Evolutionary conservation across 2,329 filamentous ascomycete species (phyloP).

Genomic region (Neofusicoccum ribis): DNA sequence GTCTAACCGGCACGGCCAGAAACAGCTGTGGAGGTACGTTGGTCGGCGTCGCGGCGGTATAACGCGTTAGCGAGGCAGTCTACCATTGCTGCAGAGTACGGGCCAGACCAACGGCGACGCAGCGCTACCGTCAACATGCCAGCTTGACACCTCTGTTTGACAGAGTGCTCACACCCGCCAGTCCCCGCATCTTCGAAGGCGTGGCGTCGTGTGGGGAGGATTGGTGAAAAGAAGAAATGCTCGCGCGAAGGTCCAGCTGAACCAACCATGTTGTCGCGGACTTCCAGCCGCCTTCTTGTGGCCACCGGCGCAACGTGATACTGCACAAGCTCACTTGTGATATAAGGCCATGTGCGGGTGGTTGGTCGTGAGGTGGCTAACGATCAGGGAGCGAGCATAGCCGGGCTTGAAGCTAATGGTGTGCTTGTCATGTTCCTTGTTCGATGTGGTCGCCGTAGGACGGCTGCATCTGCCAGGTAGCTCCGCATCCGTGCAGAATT

Average conservation of each 20-base stretch:
- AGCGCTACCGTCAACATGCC: too few relatives aligned
- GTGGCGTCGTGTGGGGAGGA: too few relatives aligned
- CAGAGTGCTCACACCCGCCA: too few relatives aligned
- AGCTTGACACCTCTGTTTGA: too few relatives aligned
- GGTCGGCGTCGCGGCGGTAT: too few relatives aligned
- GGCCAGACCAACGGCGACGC: too few relatives aligned
- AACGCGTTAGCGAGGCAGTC: too few relatives aligned
- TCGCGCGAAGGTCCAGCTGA: too few relatives aligned
- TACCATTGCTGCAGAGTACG: too few relatives aligned
- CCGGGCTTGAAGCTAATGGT: not conserved
- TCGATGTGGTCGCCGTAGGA: not conserved
- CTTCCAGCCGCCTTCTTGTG: not conserved
- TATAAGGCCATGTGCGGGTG: not conserved
- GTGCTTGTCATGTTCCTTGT: not conserved
- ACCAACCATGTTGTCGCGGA: not conserved
- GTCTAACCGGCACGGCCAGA: too few relatives aligned
- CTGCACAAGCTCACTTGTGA: not conserved
- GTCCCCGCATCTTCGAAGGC: too few relatives aligned
- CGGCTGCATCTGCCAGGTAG: not conserved
- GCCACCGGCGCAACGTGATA: not conserved
- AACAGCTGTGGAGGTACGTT: too few relatives aligned
- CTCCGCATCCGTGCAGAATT: not conserved
- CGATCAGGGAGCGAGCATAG: not conserved
- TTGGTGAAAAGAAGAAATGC: not conserved
- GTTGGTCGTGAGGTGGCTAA: not conserved